Evolutionary conservation across 2,329 filamentous ascomycete genomes (phyloP).

Genomic region (Calonectria ilicicola): DNA sequence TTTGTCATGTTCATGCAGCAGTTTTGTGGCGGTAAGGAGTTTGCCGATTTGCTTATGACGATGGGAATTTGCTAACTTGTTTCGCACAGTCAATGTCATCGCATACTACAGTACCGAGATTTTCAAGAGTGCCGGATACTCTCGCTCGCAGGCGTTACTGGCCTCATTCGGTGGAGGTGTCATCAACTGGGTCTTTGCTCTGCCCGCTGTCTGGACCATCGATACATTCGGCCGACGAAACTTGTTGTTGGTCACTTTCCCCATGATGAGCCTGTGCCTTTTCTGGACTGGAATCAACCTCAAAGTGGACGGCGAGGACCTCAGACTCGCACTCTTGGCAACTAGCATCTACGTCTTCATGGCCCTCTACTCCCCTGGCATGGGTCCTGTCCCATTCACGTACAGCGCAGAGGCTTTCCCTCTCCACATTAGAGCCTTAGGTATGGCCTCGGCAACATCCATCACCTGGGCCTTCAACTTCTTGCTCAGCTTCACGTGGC

Average conservation of each 20-base stretch:
- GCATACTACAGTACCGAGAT: slow-evolving; percentile 48
- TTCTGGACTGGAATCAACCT: slow-evolving; percentile 47
- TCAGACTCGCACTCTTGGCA: slow-evolving; percentile 44
- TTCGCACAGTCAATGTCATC: slow-evolving; percentile 48
- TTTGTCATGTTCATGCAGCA: slow-evolving; percentile 53
- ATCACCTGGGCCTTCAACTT: slow-evolving; percentile 51
- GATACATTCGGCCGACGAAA: slow-evolving; percentile 67
- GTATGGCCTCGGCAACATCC: slow-evolving; percentile 53
- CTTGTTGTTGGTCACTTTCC: slow-evolving; percentile 51
- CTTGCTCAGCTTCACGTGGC: slow-evolving; percentile 48
- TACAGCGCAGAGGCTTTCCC: slow-evolving; percentile 54
- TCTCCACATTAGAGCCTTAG: slow-evolving; percentile 49
- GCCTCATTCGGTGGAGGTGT: slow-evolving; percentile 52
- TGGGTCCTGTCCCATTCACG: slow-evolving; percentile 52
- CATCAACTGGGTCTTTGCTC: slow-evolving; percentile 62
- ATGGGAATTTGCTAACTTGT: slow-evolving; percentile 55
- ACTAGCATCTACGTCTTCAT: slow-evolving; percentile 51
- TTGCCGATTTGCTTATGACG: background rate
- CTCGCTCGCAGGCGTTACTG: slow-evolving; percentile 43
- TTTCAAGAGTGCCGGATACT: slow-evolving; percentile 43
- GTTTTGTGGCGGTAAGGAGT: slow-evolving; percentile 59
- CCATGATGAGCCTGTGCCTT: slow-evolving; percentile 45
- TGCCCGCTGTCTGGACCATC: slow-evolving; percentile 50
- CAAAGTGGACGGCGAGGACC: slow-evolving; percentile 27
- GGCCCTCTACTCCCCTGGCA: slow-evolving; percentile 50